A percentile compares a stretch with the other conserved stretches of the same genome.
Evolutionary conservation across 768 basidiomycete genomes (phyloP).

Genomic region (Boletus patriciae): DNA sequence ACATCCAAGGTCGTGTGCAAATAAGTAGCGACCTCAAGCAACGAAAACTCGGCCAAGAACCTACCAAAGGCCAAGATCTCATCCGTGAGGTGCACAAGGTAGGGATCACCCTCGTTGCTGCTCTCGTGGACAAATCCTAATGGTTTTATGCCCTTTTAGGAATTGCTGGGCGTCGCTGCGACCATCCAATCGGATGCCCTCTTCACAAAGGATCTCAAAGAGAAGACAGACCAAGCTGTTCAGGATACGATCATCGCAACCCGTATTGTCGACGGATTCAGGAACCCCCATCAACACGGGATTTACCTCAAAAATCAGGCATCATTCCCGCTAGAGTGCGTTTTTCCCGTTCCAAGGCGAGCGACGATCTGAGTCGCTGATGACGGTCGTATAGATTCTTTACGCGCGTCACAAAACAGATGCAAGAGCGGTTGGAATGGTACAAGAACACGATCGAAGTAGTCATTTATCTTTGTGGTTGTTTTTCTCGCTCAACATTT

Average conservation of each 20-base stretch:
- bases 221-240: slow-evolving; percentile 73
- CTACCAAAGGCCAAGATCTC: slow-evolving; percentile 68
- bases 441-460: slow-evolving; percentile 83
- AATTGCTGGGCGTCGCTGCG: slow-evolving; percentile 59
- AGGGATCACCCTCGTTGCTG: not conserved
- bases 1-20: slow-evolving; percentile 76
- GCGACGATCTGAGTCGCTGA: not conserved
- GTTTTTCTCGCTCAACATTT: not conserved
- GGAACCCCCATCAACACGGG: slow-evolving; percentile 69
- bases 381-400: slow-evolving; percentile 54
- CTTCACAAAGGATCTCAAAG: slow-evolving; percentile 67
- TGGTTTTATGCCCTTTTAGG: slow-evolving; percentile 43
- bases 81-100: slow-evolving; percentile 71
- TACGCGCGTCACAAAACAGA: slow-evolving; percentile 65
- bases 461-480: slow-evolving; percentile 5
- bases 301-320: slow-evolving; percentile 76
- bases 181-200: slow-evolving; percentile 66
- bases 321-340: slow-evolving; percentile 79
- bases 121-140: not conserved
- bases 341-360: slow-evolving; percentile 7
- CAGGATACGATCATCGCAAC: slow-evolving; percentile 79
- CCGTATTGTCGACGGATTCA: slow-evolving; percentile 75
- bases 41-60: slow-evolving; percentile 72
- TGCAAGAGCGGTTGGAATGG: slow-evolving; percentile 71
- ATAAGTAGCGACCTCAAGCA: slow-evolving; percentile 79